Base-by-base conservation (phyloP, 2,329 filamentous ascomycete species). In the Verticillium dahliae region DNA sequence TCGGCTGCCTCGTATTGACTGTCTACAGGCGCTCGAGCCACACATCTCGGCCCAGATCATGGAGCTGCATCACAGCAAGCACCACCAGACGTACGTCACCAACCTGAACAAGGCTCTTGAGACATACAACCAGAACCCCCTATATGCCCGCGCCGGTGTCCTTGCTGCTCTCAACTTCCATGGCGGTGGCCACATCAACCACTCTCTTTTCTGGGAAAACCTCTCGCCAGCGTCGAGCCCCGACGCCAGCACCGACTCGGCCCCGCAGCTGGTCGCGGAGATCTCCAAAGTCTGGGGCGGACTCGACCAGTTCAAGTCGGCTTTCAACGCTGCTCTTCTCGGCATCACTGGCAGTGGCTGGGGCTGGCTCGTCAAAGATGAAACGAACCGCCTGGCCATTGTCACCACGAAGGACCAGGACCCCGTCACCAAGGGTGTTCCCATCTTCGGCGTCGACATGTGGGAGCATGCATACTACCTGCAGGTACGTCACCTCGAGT, bases 401-500 rank as follows among this genome's bases (percentile, higher is more conserved):
- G 81, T 89, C 9, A 92, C 89, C 0, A 92, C 90, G n/a, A 91
- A 92, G 73, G 91, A 96, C 72, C 92, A 96, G 78, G 92, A 96
- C 70, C 88, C 89, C 1, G 83, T 91, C 4, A 83, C 88, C 13
- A 68, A 79, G 15, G 81, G 84, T 4, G 81, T 85, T n/a, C 88
- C 89, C 9, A 77, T 96, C 22, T 81, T 92, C 52, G 91, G 91
- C 0, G 81, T 96, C 2, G 92, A 96, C 73, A 94, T 96, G 85
- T 96, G 91, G 92, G 92, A 96, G 78, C 92, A 96, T 78, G 92
- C 92, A 0, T 96, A 96, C 72, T 96, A 96, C 71, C 77, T 96
- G 18, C 91, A 91, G 81, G 86, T 88, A 64, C 66, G 77, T 69
- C 13, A 11, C 4, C 35, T 37, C 45, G 22, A 22, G n/a, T 18